Percentiles rank a stretch among this genome's conserved stretches.
Conservation (phyloP, 345 rosid species). For the Melaleuca alternifolia region DNA sequence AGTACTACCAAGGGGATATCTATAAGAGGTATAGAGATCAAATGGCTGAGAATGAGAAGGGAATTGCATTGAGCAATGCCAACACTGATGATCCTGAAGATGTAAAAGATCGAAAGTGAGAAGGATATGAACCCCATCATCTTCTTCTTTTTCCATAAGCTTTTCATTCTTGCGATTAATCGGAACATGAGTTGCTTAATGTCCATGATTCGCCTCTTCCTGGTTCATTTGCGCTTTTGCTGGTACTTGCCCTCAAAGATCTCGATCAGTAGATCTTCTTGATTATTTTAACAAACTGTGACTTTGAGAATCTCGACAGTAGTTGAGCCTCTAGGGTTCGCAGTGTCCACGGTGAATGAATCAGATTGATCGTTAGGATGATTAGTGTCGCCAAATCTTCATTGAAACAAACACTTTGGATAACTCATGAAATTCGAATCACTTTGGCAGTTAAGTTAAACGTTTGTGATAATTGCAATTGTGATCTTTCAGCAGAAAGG, state of each 20-base stretch:
- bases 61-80: not conserved
- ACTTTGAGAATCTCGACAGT: not conserved
- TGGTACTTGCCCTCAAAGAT: not conserved
- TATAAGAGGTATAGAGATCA: slow-evolving; percentile 11
- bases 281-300: not conserved
- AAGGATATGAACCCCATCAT: not conserved
- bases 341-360: not conserved
- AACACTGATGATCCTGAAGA: not conserved
- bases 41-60: not conserved
- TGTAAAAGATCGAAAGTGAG: not conserved
- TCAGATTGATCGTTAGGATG: not conserved
- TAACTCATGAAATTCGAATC: not conserved
- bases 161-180: not conserved
- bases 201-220: not conserved
- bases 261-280: not conserved
- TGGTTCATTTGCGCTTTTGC: no score
- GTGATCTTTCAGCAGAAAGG: not conserved
- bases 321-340: no score
- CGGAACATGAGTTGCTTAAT: not conserved
- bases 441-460: not conserved
- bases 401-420: not conserved
- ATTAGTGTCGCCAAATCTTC: not conserved
- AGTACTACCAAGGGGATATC: slow-evolving; percentile 9
- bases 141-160: not conserved
- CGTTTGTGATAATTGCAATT: not conserved